phyloP scores from a whole-genome alignment of 495 filamentous ascomycete genomes.

The Penicillium coffeae region DNA sequence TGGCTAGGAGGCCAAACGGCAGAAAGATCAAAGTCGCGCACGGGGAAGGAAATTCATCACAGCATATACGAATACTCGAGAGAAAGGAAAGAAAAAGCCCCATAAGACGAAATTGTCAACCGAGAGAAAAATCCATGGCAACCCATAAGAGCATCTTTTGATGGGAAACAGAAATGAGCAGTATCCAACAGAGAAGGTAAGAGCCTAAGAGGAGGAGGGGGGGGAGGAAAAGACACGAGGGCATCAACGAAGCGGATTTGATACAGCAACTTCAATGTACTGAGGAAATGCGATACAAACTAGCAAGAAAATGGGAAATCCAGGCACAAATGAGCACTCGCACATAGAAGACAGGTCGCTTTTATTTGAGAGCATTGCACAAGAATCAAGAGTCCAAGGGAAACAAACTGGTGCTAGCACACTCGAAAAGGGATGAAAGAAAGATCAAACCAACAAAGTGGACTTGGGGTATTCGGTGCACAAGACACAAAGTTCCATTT shows the following conservation, averaged over 20 bases:
- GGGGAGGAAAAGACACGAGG: slow-evolving; percentile 4
- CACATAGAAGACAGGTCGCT: slow-evolving; percentile 36
- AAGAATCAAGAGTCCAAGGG: slow-evolving; percentile 37
- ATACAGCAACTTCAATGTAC: slow-evolving; percentile 31
- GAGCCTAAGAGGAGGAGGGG: slow-evolving; percentile 15
- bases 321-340: slow-evolving; percentile 17
- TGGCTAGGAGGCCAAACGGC: slow-evolving; percentile 26
- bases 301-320: slow-evolving; percentile 20
- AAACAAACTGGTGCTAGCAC: slow-evolving; percentile 27
- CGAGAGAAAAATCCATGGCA: slow-evolving; percentile 15
- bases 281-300: slow-evolving; percentile 32
- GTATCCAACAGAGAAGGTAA: slow-evolving; percentile 17
- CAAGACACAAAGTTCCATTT: slow-evolving; percentile 48
- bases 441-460: slow-evolving; percentile 40
- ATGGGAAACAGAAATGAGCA: slow-evolving; percentile 13
- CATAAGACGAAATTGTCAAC: slow-evolving; percentile 19
- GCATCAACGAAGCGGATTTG: slow-evolving; percentile 18
- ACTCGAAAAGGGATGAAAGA: slow-evolving; percentile 24
- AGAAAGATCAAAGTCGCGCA: slow-evolving; percentile 16
- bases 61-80: slow-evolving; percentile 26
- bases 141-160: slow-evolving; percentile 13
- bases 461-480: slow-evolving; percentile 49
- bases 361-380: slow-evolving; percentile 40
- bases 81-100: slow-evolving; percentile 8
- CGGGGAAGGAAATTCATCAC: slow-evolving; percentile 21